phyloP scores from a whole-genome alignment of 306 rosid species.

The Inga leiocalycina region DNA sequence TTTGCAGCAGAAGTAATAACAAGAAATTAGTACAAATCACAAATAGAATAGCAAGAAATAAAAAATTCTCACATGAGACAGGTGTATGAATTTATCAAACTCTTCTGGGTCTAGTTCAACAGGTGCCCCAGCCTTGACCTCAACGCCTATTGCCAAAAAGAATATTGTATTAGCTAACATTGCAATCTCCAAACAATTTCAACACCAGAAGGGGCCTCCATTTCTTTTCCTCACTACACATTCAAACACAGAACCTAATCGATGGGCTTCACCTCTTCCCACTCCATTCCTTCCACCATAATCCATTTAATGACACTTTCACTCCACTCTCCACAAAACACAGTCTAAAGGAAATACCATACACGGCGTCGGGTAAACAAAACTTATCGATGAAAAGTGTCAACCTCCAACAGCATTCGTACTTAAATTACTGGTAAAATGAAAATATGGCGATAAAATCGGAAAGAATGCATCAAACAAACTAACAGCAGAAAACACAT shows the following conservation, averaged over 20 bases:
- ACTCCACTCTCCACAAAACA: neutral
- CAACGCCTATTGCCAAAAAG: conserved; percentile 58
- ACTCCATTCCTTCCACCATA: neutral
- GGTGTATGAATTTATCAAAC: conserved; percentile 42
- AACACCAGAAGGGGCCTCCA: neutral
- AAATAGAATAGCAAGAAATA: neutral
- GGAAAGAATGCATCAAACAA: neutral
- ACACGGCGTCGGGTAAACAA: neutral
- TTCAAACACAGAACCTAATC: neutral
- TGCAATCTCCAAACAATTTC: neutral
- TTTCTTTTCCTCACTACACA: neutral
- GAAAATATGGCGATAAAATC: neutral
- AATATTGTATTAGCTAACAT: neutral
- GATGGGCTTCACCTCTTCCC: neutral
- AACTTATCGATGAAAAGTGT: neutral
- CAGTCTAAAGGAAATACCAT: neutral
- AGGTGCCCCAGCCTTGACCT: conserved; percentile 73
- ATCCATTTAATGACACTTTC: neutral
- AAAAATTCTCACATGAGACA: conserved; percentile 67
- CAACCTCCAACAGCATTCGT: neutral
- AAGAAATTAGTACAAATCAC: neutral
- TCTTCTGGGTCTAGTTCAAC: conserved; percentile 43
- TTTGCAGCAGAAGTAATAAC: neutral
- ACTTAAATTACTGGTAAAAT: neutral
- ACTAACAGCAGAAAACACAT: neutral